These are phyloP conservation scores for Chrysanthemum lavandulifolium DNA, from an alignment of 129 eudicot species.

Conservation along the genomic window DNA sequence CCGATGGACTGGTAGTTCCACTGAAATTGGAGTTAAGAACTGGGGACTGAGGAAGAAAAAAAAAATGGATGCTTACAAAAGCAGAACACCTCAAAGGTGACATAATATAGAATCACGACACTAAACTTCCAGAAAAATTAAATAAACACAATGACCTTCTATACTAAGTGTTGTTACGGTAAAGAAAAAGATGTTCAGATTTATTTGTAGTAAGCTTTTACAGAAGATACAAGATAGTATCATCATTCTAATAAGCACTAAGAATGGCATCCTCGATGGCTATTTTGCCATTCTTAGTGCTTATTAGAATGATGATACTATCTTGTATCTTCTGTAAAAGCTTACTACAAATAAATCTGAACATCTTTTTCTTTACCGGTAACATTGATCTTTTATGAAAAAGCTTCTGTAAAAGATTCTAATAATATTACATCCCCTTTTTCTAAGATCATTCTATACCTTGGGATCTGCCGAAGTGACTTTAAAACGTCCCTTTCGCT, in stretches of 20 bases:
- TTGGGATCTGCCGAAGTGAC: conserved; percentile 78
- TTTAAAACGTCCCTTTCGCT: conserved; percentile 89
- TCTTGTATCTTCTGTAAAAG: no score
- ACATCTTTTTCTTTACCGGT: no score
- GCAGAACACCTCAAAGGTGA: background rate
- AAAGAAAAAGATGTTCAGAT: background rate
- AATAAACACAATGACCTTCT: background rate
- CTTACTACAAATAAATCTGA: no score
- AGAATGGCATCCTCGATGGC: no score
- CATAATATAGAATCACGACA: background rate
- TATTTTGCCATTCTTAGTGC: no score
- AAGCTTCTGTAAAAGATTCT: no score
- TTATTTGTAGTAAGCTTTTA: background rate
- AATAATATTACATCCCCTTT: no score
- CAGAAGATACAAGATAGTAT: background rate
- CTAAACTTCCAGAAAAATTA: background rate
- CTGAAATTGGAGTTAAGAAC: conserved; percentile 35
- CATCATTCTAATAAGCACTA: background rate
- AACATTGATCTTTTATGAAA: no score
- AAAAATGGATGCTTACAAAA: conserved; percentile 11
- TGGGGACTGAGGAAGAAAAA: conserved; percentile 46
- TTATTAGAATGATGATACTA: no score
- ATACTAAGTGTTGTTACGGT: background rate
- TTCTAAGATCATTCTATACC: conserved; percentile 26
- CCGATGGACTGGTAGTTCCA: conserved; percentile 42